Evolutionary conservation across 2,329 filamentous ascomycete genomes (phyloP), one percentile per base, ranked within the genome.

Genomic region (Plectosphaerella cucumerina): DNA sequence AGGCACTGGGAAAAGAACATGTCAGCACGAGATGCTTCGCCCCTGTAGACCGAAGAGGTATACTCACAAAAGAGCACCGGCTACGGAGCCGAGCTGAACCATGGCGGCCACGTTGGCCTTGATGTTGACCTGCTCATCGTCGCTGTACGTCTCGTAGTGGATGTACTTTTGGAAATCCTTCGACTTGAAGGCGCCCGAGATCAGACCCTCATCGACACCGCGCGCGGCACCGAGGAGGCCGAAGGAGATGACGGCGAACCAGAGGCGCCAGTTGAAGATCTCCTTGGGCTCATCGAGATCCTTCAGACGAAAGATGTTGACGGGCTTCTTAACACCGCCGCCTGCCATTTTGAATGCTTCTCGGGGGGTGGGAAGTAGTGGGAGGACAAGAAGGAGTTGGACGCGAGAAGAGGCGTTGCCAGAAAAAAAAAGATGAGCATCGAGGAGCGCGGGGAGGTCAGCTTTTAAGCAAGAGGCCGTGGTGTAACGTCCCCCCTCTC

Each of bases 181-280:
- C n/a, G 82, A 83, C 62, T 82, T 81, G 66, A 88, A 84, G 14
- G 86, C 85, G 1, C 86, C 87, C 9, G 80, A 82, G 56, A 91
- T 91, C 53, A 93, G 76, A 53, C 89, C 89, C 67, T 93, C 89
- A 56, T 93, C 89, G n/a, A 91, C 73, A 59, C 89, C 89, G 52
- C 88, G 80, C 39, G 87, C 87, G 3, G 88, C 87, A 50, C 89
- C 89, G 68, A 92, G 82, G 34, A 93, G 77, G 45, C 84, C 85
- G 56, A 90, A 90, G 5, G 82, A 85, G 55, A 89, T 63, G 50
- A 91, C 86, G 41, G 87, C 84, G 66, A 88, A 89, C 85, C 86
- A 90, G 54, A 92, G 75, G 43, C 82, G 77, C 86, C 86, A 90
- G 70, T 92, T 92, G 65, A 90, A 81, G 55, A 85, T 79, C 62